Evolutionary conservation across 1,284 basidiomycete species (phyloP), one percentile per base, ranked within the genome.

Genomic region (Leccinum griseonigrum): DNA sequence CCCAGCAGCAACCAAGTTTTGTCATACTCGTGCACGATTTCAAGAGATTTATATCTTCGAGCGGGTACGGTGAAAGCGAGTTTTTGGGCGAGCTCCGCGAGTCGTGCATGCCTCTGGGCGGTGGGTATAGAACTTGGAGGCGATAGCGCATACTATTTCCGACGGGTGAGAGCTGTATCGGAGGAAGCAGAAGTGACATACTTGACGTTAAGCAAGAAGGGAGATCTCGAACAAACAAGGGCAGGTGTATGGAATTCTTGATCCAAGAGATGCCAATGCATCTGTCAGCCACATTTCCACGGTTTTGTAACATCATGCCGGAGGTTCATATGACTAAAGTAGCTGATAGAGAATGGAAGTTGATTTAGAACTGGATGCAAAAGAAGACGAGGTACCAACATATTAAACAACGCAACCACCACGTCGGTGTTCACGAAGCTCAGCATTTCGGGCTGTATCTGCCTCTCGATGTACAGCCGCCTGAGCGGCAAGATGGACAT

Each of bases 21-120:
- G 77, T 99, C 97, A 71, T 98, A 95, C 74, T 99, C 97, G 71
- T 94, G 94, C 4, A 95, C 92, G 65, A 96, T 94, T 77, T 99
- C 97, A 53, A 98, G 90, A 28, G 92, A 95, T 77, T 99, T 99
- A 82, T 95, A 97, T 0, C 92, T 92, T 67, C 84, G 80, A 62
- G 87, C 92, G 54, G 83, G 92, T 9, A 96, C 92, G 65, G 85
- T 89, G 73, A 97, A 98, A 0, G 96, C 92, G n/a, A 98, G 85
- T 68, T 95, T 92, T 73, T 94, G 92, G 2, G 92, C 91, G 40
- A 96, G 83, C 34, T 92, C 90, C 1, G 93, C 87, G 53, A 98
- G 83, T 61, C 86, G 85, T 11, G 84, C 77, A 68, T 98, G 92
- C 81, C 43, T 97, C 95, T 0, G 92, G 89, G 48, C 92, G 88